Percentiles rank a stretch among this genome's conserved stretches.
Conservation (phyloP, 2,329 filamentous ascomycete genomes). For the Aspergillus candidus region DNA sequence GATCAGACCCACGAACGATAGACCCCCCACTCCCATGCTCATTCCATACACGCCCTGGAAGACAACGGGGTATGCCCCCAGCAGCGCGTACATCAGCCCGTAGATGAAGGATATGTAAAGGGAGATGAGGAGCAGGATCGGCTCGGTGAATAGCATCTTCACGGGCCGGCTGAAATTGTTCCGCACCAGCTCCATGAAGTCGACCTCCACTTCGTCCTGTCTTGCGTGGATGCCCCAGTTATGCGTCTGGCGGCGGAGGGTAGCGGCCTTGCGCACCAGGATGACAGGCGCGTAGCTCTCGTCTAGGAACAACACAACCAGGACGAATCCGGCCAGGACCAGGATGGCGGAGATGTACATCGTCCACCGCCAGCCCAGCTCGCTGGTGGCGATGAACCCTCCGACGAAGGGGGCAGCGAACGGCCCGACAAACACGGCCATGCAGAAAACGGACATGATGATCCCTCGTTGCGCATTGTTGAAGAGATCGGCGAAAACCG, state of each 20-base stretch:
- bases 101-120: conserved; percentile 32
- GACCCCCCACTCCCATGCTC: conserved; percentile 25
- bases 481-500: conserved; percentile 46
- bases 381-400: conserved; percentile 46
- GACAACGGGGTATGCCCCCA: conserved; percentile 27
- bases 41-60: conserved; percentile 27
- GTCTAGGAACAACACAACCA: conserved; percentile 40
- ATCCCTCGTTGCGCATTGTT: conserved; percentile 40
- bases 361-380: conserved; percentile 49
- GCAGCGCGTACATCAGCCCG: conserved; percentile 28
- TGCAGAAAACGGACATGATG: conserved; percentile 45
- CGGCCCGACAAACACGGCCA: conserved; percentile 47
- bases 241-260: conserved; percentile 48
- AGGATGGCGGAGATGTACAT: conserved; percentile 50
- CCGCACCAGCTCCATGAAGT: conserved; percentile 42
- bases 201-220: conserved; percentile 49
- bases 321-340: conserved; percentile 43
- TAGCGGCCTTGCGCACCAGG: conserved; percentile 37
- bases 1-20: conserved; percentile 29
- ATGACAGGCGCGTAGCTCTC: conserved; percentile 49
- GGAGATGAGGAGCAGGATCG: conserved; percentile 31
- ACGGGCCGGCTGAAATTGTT: conserved; percentile 45
- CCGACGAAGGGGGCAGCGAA: conserved; percentile 47
- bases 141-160: conserved; percentile 36
- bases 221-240: conserved; percentile 58